A percentile compares a stretch with the other conserved stretches of the same genome.
These are phyloP conservation scores for Dalbergia cochinchinensis DNA, from an alignment of 306 rosid species.

Conservation along the genomic window DNA sequence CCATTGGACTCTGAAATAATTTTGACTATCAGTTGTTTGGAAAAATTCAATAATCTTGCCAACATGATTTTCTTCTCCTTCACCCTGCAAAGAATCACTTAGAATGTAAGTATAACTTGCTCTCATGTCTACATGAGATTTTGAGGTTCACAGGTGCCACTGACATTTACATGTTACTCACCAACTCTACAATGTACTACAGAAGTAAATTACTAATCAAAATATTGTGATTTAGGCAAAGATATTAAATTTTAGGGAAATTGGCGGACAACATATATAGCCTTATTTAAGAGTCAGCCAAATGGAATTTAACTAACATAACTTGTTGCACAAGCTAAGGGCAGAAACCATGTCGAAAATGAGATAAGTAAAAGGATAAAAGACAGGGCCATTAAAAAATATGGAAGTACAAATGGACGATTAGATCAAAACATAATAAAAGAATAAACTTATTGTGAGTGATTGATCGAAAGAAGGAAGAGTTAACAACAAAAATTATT, in stretches of 20 bases:
- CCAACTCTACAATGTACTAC: slow-evolving; percentile 1
- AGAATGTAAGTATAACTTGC: slow-evolving; percentile 43
- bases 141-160: slow-evolving; percentile 22
- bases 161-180: slow-evolving; percentile 26
- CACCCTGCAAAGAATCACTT: slow-evolving; percentile 69
- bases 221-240: slow-evolving; percentile 1
- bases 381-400: not conserved
- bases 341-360: not conserved
- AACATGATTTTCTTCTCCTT: slow-evolving; percentile 64
- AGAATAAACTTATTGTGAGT: slow-evolving; percentile 10
- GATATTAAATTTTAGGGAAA: not conserved
- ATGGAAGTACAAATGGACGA: slow-evolving; percentile 22
- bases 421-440: not conserved
- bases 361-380: not conserved
- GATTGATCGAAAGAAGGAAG: slow-evolving; percentile 15
- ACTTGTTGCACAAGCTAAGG: slow-evolving; percentile 31
- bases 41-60: slow-evolving; percentile 93
- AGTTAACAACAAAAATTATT: slow-evolving; percentile 2
- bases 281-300: slow-evolving; percentile 17
- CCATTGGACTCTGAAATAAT: slow-evolving; percentile 93
- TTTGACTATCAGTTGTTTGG: slow-evolving; percentile 67
- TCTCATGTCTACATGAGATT: slow-evolving; percentile 16
- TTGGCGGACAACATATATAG: not conserved
- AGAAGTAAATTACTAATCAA: slow-evolving; percentile 10
- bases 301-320: slow-evolving; percentile 6